phyloP scores from a whole-genome alignment of 176 grass and related monocot species.

The Elaeis guineensis region DNA sequence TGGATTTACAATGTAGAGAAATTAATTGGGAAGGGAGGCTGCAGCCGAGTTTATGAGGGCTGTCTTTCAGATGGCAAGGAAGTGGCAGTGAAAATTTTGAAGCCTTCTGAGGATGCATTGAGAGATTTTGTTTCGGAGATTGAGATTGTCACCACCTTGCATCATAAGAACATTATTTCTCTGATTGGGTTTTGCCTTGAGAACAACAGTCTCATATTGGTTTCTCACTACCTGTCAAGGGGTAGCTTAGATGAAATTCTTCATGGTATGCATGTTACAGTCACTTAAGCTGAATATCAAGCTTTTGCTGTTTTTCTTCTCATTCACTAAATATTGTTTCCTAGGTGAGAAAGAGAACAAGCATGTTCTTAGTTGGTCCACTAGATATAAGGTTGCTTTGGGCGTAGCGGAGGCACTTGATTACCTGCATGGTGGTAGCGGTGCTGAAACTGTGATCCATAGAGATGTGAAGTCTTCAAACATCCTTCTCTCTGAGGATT shows the following conservation, averaged over 20 bases:
- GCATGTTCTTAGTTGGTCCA: slow-evolving; percentile 49
- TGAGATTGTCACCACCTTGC: slow-evolving; percentile 56
- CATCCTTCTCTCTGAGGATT: slow-evolving; percentile 79
- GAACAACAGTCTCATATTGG: slow-evolving; percentile 71
- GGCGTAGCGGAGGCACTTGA: slow-evolving; percentile 70
- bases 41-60: slow-evolving; percentile 80
- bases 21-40: slow-evolving; percentile 88
- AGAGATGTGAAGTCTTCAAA: slow-evolving; percentile 97
- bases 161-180: slow-evolving; percentile 71
- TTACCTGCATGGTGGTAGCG: slow-evolving; percentile 58
- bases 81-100: slow-evolving; percentile 74
- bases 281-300: not conserved
- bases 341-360: slow-evolving; percentile 43
- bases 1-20: slow-evolving; percentile 45
- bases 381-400: slow-evolving; percentile 64
- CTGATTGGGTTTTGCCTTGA: slow-evolving; percentile 77
- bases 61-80: slow-evolving; percentile 38
- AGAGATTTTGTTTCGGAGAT: slow-evolving; percentile 76
- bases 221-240: slow-evolving; percentile 68
- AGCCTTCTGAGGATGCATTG: slow-evolving; percentile 61
- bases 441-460: slow-evolving; percentile 59
- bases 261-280: slow-evolving; percentile 42
- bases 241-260: slow-evolving; percentile 85
- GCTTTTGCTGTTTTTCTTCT: too few species aligned
- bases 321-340: too few species aligned